Evolutionary conservation across 345 rosid genomes (phyloP).

Genomic region (Brassica incana): DNA sequence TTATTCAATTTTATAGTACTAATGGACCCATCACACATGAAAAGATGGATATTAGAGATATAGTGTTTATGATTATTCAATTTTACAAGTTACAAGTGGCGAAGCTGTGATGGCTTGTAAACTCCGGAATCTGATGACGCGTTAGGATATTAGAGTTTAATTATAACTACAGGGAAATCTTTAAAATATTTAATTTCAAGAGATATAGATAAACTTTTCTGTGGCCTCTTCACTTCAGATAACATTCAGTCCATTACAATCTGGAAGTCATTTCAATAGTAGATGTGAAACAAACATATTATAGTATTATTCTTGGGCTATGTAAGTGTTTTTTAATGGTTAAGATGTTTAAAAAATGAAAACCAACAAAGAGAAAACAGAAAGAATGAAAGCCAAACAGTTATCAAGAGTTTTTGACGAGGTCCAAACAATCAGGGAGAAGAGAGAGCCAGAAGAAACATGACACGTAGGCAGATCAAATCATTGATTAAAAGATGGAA

Average conservation of each 20-base stretch:
- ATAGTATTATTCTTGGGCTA: neutral
- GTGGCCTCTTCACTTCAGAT: neutral
- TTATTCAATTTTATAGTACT: neutral
- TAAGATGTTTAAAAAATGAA: neutral
- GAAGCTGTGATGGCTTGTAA: neutral
- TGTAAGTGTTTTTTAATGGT: neutral
- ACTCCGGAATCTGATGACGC: conserved; percentile 22
- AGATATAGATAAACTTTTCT: neutral
- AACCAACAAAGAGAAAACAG: neutral
- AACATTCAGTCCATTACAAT: neutral
- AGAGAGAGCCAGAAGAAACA: conserved; percentile 10
- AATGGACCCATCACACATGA: conserved; percentile 10
- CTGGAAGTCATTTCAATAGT: neutral
- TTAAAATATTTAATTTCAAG: neutral
- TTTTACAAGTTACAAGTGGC: conserved; percentile 34
- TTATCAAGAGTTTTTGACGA: conserved; percentile 15
- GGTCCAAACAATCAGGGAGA: conserved; percentile 25
- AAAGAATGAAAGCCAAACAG: neutral
- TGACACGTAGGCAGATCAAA: conserved; percentile 13
- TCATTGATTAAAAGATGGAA: conserved; percentile 3
- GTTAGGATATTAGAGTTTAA: neutral
- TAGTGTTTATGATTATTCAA: neutral
- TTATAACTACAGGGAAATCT: neutral
- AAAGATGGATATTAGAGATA: neutral
- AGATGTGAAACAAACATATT: neutral